These are phyloP conservation scores for Raffaelea ambrosiae DNA, from an alignment of 2,329 filamentous ascomycete genomes.

Conservation along the genomic window DNA sequence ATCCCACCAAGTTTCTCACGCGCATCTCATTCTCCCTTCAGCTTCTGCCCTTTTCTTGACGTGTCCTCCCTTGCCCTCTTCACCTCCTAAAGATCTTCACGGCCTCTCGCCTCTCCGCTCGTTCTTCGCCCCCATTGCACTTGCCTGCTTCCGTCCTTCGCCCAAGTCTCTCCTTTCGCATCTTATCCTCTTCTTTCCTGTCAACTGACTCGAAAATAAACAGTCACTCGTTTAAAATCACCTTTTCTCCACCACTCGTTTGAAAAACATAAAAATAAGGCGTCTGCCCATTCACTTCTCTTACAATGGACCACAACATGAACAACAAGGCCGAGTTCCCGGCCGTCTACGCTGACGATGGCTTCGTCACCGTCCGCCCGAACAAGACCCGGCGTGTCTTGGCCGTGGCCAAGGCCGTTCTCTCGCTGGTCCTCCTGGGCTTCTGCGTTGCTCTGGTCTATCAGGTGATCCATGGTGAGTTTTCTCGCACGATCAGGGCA, in stretches of 20 bases:
- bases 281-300: neutral
- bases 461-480: constrained; percentile 5
- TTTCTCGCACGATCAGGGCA: neutral
- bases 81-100: too few species aligned
- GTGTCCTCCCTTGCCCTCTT: neutral
- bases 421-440: neutral
- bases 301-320: constrained; percentile 6
- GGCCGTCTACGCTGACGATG: neutral
- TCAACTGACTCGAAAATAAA: neutral
- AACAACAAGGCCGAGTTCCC: neutral
- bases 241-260: neutral
- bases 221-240: neutral
- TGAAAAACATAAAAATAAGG: neutral
- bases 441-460: constrained; percentile 5
- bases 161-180: neutral
- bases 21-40: neutral
- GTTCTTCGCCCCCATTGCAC: too few species aligned
- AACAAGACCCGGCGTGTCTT: neutral
- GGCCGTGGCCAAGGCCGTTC: constrained; percentile 1
- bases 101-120: too few species aligned
- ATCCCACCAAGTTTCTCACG: neutral
- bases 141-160: neutral
- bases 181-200: neutral
- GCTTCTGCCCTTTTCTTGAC: neutral
- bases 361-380: neutral